Evolutionary conservation across 2,329 filamentous ascomycete species (phyloP).

Genomic region (Acrodontium crateriforme): DNA sequence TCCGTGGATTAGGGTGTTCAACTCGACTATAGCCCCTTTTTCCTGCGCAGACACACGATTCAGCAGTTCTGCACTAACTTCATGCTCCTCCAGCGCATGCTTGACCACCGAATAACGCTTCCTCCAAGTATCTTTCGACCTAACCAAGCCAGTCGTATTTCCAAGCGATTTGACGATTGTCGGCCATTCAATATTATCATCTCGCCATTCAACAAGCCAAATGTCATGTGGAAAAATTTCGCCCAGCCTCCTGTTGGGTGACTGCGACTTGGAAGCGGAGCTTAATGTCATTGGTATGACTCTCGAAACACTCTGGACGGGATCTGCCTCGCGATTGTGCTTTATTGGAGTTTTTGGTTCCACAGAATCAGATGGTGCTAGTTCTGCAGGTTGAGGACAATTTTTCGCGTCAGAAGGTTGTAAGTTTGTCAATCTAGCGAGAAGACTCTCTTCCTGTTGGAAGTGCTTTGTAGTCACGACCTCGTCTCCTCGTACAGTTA

Average conservation of each 20-base stretch:
- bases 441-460: conserved; percentile 3
- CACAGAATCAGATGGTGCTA: conserved; percentile 6
- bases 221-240: neutral
- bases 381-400: conserved; percentile 6
- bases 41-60: neutral
- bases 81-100: neutral
- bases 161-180: neutral
- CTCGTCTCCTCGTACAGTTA: no score
- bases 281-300: neutral
- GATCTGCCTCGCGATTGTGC: neutral
- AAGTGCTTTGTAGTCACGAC: no score
- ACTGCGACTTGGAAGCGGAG: neutral
- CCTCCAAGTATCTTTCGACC: no score
- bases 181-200: neutral
- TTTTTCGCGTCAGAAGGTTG: neutral
- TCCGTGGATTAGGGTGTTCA: neutral
- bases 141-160: neutral
- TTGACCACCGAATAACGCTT: neutral
- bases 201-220: neutral
- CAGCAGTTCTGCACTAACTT: no score
- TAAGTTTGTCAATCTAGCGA: conserved; percentile 5
- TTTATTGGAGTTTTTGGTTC: conserved; percentile 1
- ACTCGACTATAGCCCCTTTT: neutral
- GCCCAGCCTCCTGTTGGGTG: neutral
- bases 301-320: neutral